phyloP scores from a whole-genome alignment of 495 filamentous ascomycete genomes.

The Penicillium goetzii region DNA sequence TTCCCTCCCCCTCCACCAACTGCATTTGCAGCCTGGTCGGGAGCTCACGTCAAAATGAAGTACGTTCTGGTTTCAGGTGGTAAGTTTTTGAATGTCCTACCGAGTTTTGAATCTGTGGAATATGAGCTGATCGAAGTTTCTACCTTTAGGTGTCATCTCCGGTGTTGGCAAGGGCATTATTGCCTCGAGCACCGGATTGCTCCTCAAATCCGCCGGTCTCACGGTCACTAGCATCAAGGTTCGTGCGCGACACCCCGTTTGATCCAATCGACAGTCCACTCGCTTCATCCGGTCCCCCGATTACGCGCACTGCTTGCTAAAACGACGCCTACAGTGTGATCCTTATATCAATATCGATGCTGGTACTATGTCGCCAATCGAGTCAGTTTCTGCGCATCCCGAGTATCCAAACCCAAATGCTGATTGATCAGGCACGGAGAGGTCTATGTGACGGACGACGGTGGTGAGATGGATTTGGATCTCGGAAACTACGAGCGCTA shows the following conservation, averaged over 20 bases:
- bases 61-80: conserved; percentile 23
- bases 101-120: neutral
- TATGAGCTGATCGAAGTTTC: neutral
- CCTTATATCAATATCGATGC: conserved; percentile 68
- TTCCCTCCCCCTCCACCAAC: conserved; percentile 12
- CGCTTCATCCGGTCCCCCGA: neutral
- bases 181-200: conserved; percentile 63
- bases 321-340: conserved; percentile 46
- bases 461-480: conserved; percentile 87
- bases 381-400: conserved; percentile 41
- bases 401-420: neutral
- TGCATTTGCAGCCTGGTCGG: conserved; percentile 13
- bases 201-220: conserved; percentile 79
- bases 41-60: conserved; percentile 21
- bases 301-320: neutral
- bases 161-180: conserved; percentile 86
- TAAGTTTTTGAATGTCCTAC: conserved; percentile 7
- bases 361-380: conserved; percentile 76
- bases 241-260: neutral
- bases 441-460: conserved; percentile 74
- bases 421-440: conserved; percentile 59
- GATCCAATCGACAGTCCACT: neutral
- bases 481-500: conserved; percentile 88
- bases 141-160: conserved; percentile 65
- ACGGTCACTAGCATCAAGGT: conserved; percentile 66